Base-by-base conservation (phyloP, 495 filamentous ascomycete genomes). In the Lepidopterella palustris region DNA sequence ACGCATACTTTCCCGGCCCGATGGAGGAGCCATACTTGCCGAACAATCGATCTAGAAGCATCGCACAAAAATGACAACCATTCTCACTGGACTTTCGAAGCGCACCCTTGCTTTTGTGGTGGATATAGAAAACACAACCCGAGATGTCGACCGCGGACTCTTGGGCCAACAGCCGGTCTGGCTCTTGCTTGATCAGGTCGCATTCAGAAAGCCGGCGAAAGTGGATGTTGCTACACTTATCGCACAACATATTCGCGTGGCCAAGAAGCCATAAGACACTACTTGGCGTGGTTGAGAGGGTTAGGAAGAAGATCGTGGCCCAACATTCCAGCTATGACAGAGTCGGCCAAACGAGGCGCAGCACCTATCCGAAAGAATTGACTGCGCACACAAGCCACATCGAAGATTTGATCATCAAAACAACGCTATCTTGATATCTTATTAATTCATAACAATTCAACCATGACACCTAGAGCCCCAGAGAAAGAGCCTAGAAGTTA, bases 211-310 rank as follows among this genome's bases (percentile, higher is more conserved):
- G 13, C 25, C 21, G 47, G 13, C 25, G n/a, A 23, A 51, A 51
- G 25, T 23, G 20, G 47, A 51, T 51, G 20, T 23, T 13, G 5
- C 3, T 51, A 51, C 47, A 51, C 11, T 51, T 51, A 13, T 51
- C 47, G 47, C 47, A 51, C 20, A 51, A 11, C 47, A 51, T 51
- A 23, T 51, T n/a, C n/a, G n/a, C n/a, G n/a, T n/a, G n/a, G n/a
- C n/a, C n/a, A n/a, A n/a, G n/a, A n/a, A n/a, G n/a, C n/a, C n/a
- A n/a, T n/a, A n/a, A n/a, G n/a, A n/a, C n/a, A n/a, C n/a, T n/a
- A n/a, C n/a, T n/a, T n/a, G n/a, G n/a, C n/a, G n/a, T n/a, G n/a
- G n/a, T n/a, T n/a, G n/a, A n/a, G n/a, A n/a, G n/a, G n/a, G n/a
- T n/a, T n/a, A n/a, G n/a, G n/a, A n/a, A n/a, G n/a, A n/a, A n/a